Base-by-base conservation (phyloP, 805 yeast species). In the Cyberlindnera misumaiensis region DNA sequence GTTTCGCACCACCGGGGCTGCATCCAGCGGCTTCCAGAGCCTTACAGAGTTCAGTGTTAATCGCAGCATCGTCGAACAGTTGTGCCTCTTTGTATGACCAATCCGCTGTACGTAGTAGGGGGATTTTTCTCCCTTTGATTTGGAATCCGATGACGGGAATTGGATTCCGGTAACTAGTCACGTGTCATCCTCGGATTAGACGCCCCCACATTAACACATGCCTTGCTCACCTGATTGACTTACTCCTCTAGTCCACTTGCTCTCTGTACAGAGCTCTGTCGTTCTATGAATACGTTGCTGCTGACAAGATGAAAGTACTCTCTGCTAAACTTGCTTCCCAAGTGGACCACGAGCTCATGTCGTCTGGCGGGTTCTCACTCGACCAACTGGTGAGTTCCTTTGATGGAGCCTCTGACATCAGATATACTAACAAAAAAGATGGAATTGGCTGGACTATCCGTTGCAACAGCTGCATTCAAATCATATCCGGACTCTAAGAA, bases 371-470 rank as follows among this genome's bases (percentile, higher is more conserved):
- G 1, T 86, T 80, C 63, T 79, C 90, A 20, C 72, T 86, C 39
- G 95, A 85, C 55, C 96, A 86, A 51, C 60, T 86, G 56, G 72
- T 66, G 41, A 32, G 67, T 52, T 16, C 16, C 16, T 22, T 5
- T 8, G n/a, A 17, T 15, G 15, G 16, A 11, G n/a, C 20, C 8
- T 13, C 18, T 4, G 6, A n/a, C 12, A 12, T 16, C 15, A 20
- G 15, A 34, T 15, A 26, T 5, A 5, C 6, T 18, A 20, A 18
- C 14, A 10, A 17, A 27, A 8, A 10, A 72, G 64, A 93, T 93
- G 98, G 98, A 93, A 61, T 68, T 93, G 31, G 98, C 98, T 0
- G 98, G 98, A 0, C 69, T 89, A 22, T 78, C 96, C 2, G 97
- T 90, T 9, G 97, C 98, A 5, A 85, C 87, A 52, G 85, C 95